Base-by-base conservation (phyloP, 2,329 filamentous ascomycete genomes). In the Akanthomyces muscarius region DNA sequence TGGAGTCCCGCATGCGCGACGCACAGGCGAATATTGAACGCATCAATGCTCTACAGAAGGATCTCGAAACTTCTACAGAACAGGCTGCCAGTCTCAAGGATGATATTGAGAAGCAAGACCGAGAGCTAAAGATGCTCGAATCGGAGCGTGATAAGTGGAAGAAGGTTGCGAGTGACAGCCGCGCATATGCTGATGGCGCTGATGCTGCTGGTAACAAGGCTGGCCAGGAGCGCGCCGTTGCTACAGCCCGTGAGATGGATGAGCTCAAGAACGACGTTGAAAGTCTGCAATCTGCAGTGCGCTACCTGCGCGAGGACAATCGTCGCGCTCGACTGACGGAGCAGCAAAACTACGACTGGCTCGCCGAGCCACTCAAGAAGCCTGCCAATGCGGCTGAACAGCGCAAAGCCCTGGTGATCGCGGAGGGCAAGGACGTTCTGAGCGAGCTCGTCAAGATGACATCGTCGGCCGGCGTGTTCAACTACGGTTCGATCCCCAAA, bases 1-100 rank as follows among this genome's bases (percentile, higher is more conserved):
- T 98, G 44, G 91, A 96, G 74, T 90, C 91, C 8, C 84, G 91
- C 63, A 93, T 95, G 88, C 87, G 88, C 63, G 92, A 96, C 71
- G 90, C 91, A 6, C 86, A 87, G 67, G 87, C 89, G 72, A 93
- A 94, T 75, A 86, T 90, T 16, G 85, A 87, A 57, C 83, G 83
- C 59, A 90, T 92, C 67, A 79, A 80, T 23, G 85, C 86, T 61
- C 80, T 92, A 14, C 89, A 91, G 73, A 76, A 76, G 41, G 78
- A 82, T 68, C 79, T 90, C 28, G 81, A 82, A 55, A 77, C 81
- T 21, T 80, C 83, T 30, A 80, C 82, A 66, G 75, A 80, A 63
- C 77, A 80, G 47, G 79, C 82, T 30, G 73, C 75, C 8, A 79
- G 81, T 58, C 81, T 90, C 63, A 81, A 82, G 68, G 86, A 89